A percentile compares a stretch with the other conserved stretches of the same genome.
These are phyloP conservation scores for Tylopilus felleus DNA, from an alignment of 768 basidiomycete genomes.

Conservation along the genomic window DNA sequence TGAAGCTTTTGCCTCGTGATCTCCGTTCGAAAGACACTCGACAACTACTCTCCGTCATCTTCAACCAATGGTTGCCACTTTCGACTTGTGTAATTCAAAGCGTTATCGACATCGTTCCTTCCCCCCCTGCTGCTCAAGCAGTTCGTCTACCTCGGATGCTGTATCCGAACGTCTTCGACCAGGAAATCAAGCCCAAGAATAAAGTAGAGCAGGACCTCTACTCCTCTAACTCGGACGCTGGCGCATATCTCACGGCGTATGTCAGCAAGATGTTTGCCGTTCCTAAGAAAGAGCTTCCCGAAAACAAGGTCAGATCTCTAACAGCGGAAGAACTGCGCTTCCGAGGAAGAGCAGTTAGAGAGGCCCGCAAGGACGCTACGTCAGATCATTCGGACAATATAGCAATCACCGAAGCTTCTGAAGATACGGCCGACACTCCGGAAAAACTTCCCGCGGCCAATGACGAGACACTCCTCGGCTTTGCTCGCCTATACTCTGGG, in stretches of 20 bases:
- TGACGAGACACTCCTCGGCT: slow-evolving; percentile 79
- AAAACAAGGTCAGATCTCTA: slow-evolving; percentile 71
- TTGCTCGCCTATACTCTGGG: slow-evolving; percentile 92
- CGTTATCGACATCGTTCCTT: slow-evolving; percentile 89
- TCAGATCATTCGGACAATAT: slow-evolving; percentile 21
- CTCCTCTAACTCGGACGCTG: slow-evolving; percentile 54
- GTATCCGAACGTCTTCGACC: slow-evolving; percentile 70
- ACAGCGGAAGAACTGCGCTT: slow-evolving; percentile 83
- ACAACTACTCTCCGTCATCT: slow-evolving; percentile 78
- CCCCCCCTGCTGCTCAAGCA: slow-evolving; percentile 78
- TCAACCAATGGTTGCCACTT: slow-evolving; percentile 94
- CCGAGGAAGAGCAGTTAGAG: slow-evolving; percentile 55
- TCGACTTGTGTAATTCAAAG: slow-evolving; percentile 91
- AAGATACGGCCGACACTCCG: background rate
- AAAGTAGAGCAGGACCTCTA: slow-evolving; percentile 85
- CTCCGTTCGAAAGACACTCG: slow-evolving; percentile 89
- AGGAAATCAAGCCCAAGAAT: slow-evolving; percentile 60
- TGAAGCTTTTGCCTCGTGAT: slow-evolving; percentile 86
- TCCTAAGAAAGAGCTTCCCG: slow-evolving; percentile 73
- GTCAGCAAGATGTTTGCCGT: slow-evolving; percentile 99
- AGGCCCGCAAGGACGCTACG: slow-evolving; percentile 34
- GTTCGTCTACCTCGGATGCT: slow-evolving; percentile 89
- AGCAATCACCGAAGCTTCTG: slow-evolving; percentile 2
- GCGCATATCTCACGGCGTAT: slow-evolving; percentile 73
- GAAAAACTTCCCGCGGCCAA: background rate